A percentile compares a stretch with the other conserved stretches of the same genome.
These are phyloP conservation scores for Acarospora socialis DNA, from an alignment of 2,329 filamentous ascomycete genomes.

Conservation along the genomic window DNA sequence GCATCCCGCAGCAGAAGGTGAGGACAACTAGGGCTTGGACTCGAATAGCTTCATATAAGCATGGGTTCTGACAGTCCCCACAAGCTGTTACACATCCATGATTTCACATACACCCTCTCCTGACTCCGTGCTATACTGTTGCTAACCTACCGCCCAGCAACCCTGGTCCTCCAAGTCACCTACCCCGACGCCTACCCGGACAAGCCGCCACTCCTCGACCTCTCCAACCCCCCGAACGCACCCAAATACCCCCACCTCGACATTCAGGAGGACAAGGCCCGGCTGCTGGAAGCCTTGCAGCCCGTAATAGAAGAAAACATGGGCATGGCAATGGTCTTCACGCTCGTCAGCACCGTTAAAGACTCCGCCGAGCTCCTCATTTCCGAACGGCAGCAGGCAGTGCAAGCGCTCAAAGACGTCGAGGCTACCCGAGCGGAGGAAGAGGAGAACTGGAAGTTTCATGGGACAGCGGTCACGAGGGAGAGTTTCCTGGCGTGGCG, in stretches of 20 bases:
- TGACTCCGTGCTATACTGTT: too few species aligned
- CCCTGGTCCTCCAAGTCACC: slow-evolving; percentile 67
- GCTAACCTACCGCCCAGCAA: too few species aligned
- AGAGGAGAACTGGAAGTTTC: slow-evolving; percentile 93
- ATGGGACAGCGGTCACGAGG: slow-evolving; percentile 74
- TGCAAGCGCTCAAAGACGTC: slow-evolving; percentile 37
- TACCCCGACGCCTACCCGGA: slow-evolving; percentile 91
- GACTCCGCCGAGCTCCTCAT: slow-evolving; percentile 82
- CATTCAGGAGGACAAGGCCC: slow-evolving; percentile 63
- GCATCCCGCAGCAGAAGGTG: too few species aligned
- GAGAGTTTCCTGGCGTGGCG: slow-evolving; percentile 79
- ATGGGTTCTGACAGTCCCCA: too few species aligned
- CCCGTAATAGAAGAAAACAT: slow-evolving; percentile 80
- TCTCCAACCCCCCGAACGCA: slow-evolving; percentile 58
- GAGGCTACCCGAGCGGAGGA: slow-evolving; percentile 52
- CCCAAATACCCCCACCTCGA: slow-evolving; percentile 59
- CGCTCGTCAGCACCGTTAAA: slow-evolving; percentile 73
- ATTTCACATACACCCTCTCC: too few species aligned
- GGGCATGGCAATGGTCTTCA: slow-evolving; percentile 96
- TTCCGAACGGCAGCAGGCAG: slow-evolving; percentile 53
- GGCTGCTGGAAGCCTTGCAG: slow-evolving; percentile 55
- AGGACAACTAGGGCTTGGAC: too few species aligned
- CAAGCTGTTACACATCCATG: too few species aligned
- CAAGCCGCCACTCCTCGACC: slow-evolving; percentile 65
- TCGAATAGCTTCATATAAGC: too few species aligned